A percentile compares a stretch with the other conserved stretches of the same genome.
phyloP scores from a whole-genome alignment of 2,329 filamentous ascomycete species.

The Exophiala sideris region DNA sequence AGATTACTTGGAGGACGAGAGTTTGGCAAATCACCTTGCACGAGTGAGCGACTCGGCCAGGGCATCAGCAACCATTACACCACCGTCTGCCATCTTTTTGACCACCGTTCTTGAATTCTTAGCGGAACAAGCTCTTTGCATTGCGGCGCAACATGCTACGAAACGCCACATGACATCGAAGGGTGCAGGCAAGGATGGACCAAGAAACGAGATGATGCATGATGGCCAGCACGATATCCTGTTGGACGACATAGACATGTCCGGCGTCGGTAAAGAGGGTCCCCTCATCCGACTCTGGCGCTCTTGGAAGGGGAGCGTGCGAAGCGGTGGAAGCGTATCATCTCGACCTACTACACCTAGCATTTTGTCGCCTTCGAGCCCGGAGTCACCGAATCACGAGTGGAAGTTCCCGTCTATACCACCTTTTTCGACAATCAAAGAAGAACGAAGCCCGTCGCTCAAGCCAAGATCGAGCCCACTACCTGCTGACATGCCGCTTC shows the following conservation, averaged over 20 bases:
- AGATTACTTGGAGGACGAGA: conserved; percentile 75
- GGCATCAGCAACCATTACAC: conserved; percentile 69
- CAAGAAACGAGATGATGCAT: conserved; percentile 37
- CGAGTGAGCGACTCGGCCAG: conserved; percentile 47
- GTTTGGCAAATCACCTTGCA: conserved; percentile 50
- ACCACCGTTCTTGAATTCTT: conserved; percentile 93
- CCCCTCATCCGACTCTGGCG: conserved; percentile 88
- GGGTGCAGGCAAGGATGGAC: conserved; percentile 53
- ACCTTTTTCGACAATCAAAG: conserved; percentile 28
- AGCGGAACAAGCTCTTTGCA: conserved; percentile 83
- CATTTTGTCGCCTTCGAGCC: conserved; percentile 27
- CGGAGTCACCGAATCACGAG: conserved; percentile 37
- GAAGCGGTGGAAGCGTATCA: conserved; percentile 56
- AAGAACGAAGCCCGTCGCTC: conserved; percentile 25
- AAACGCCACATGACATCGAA: conserved; percentile 54
- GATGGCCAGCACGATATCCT: conserved; percentile 62
- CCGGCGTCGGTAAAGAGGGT: conserved; percentile 84
- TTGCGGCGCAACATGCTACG: conserved; percentile 80
- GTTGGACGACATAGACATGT: conserved; percentile 90
- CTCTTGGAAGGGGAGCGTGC: conserved; percentile 78
- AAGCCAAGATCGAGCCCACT: conserved; percentile 33
- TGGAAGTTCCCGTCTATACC: conserved; percentile 34
- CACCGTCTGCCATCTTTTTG: conserved; percentile 90
- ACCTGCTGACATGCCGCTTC: conserved; percentile 65
- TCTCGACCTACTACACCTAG: conserved; percentile 42